Evolutionary conservation across 352 stramenopile species (phyloP).

Genomic region (Detonula confervacea): DNA sequence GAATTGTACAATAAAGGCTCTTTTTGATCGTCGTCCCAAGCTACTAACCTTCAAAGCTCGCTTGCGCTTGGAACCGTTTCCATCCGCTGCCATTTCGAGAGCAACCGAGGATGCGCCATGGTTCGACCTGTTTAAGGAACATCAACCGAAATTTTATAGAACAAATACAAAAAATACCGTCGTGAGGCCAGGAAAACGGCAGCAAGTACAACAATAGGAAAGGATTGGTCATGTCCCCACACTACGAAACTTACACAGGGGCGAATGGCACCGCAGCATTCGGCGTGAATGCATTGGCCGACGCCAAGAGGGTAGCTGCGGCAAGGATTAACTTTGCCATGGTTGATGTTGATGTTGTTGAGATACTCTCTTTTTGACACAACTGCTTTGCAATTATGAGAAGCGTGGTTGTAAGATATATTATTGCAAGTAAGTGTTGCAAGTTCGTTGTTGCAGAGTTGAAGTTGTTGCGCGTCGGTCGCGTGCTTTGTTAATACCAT

Average conservation of each 20-base stretch:
- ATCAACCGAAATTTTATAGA: not conserved
- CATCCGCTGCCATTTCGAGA: conserved; percentile 42
- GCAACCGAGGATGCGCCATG: conserved; percentile 45
- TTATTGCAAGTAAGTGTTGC: no score
- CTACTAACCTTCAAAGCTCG: conserved; percentile 65
- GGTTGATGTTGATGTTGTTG: no score
- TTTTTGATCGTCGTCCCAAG: not conserved
- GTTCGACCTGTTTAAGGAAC: conserved; percentile 12
- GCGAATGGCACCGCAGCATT: conserved; percentile 21
- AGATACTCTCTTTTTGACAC: no score
- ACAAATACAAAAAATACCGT: not conserved
- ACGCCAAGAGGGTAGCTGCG: conserved; percentile 32
- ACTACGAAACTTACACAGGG: conserved; percentile 24
- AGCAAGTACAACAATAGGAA: not conserved
- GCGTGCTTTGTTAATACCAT: no score
- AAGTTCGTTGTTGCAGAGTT: no score
- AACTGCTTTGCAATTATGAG: no score
- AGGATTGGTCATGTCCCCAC: not conserved
- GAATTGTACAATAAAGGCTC: not conserved
- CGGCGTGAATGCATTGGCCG: conserved; percentile 39
- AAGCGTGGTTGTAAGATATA: no score
- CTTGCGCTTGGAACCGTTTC: conserved; percentile 66
- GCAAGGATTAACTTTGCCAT: conserved; percentile 47
- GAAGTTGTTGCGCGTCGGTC: no score
- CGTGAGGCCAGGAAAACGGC: not conserved